Conservation (phyloP, 1,284 basidiomycete genomes). For the Papiliotrema fonsecae region DNA sequence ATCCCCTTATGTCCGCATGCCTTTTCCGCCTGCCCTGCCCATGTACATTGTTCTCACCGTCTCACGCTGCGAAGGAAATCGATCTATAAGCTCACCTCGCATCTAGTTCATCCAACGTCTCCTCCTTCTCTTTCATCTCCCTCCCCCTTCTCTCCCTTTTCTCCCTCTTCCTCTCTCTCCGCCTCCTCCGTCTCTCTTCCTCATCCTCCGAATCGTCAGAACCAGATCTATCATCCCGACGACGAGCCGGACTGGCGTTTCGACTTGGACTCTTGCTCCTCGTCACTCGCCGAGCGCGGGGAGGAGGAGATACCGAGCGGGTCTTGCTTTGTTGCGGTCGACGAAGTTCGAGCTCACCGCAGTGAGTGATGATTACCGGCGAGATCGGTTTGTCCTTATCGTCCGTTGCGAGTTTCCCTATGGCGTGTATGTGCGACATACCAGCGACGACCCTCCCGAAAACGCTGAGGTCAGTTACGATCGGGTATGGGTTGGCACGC, state of each 20-base stretch:
- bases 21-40: no score
- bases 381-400: conserved; percentile 58
- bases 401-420: conserved; percentile 48
- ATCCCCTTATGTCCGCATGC: no score
- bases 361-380: conserved; percentile 69
- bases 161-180: conserved; percentile 15
- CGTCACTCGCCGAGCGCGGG: background rate
- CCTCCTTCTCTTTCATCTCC: conserved; percentile 20
- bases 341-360: conserved; percentile 76
- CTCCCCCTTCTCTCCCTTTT: conserved; percentile 16
- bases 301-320: background rate
- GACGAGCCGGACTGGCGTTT: no score
- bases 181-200: conserved; percentile 9
- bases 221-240: no score
- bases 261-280: conserved; percentile 2
- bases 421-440: conserved; percentile 49
- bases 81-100: conserved; percentile 28
- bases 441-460: conserved; percentile 52
- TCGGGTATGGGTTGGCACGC: background rate
- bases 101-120: conserved; percentile 46
- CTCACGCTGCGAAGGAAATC: no score
- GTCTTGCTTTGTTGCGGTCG: no score
- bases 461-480: conserved; percentile 23
- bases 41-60: no score
- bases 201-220: conserved; percentile 15